A percentile compares a stretch with the other conserved stretches of the same genome.
phyloP scores from a whole-genome alignment of 768 basidiomycete genomes.

The Psilocybe cubensis region DNA sequence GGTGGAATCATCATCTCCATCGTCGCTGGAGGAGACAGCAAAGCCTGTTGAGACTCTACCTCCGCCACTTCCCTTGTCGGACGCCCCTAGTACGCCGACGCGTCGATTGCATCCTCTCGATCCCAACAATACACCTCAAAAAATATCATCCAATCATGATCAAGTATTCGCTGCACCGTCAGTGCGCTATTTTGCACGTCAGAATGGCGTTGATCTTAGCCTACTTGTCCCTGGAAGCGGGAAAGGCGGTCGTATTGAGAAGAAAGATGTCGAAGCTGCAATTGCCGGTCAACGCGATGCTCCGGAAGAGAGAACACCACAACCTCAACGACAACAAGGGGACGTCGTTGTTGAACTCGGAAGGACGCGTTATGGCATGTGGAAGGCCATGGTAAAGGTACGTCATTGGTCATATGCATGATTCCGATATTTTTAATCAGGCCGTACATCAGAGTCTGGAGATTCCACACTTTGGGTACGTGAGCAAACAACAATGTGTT shows the following conservation, averaged over 20 bases:
- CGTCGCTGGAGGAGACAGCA: slow-evolving; percentile 2
- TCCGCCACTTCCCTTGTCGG: slow-evolving; percentile 9
- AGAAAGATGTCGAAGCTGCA: slow-evolving; percentile 70
- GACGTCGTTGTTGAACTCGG: slow-evolving; percentile 74
- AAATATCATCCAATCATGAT: slow-evolving; percentile 7
- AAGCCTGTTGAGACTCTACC: slow-evolving; percentile 10
- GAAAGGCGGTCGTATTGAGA: slow-evolving; percentile 75
- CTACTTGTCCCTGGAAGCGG: slow-evolving; percentile 69
- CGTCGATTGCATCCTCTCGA: slow-evolving; percentile 61
- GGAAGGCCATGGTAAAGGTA: slow-evolving; percentile 88
- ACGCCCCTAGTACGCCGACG: slow-evolving; percentile 15
- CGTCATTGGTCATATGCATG: too few relatives aligned
- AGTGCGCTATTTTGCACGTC: slow-evolving; percentile 76
- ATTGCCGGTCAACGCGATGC: slow-evolving; percentile 34
- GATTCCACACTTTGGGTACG: slow-evolving; percentile 84
- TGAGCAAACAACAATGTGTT: too few relatives aligned
- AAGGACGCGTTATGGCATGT: slow-evolving; percentile 83
- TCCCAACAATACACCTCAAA: slow-evolving; percentile 43
- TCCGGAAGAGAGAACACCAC: slow-evolving; percentile 15
- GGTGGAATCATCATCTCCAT: background rate
- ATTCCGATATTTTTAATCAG: too few relatives aligned
- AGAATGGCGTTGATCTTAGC: slow-evolving; percentile 63
- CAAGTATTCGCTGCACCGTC: slow-evolving; percentile 74
- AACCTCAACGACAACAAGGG: slow-evolving; percentile 7
- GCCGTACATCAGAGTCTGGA: slow-evolving; percentile 74